These are phyloP conservation scores for Coniochaeta hoffmannii DNA, from an alignment of 2,329 filamentous ascomycete species.

Conservation along the genomic window DNA sequence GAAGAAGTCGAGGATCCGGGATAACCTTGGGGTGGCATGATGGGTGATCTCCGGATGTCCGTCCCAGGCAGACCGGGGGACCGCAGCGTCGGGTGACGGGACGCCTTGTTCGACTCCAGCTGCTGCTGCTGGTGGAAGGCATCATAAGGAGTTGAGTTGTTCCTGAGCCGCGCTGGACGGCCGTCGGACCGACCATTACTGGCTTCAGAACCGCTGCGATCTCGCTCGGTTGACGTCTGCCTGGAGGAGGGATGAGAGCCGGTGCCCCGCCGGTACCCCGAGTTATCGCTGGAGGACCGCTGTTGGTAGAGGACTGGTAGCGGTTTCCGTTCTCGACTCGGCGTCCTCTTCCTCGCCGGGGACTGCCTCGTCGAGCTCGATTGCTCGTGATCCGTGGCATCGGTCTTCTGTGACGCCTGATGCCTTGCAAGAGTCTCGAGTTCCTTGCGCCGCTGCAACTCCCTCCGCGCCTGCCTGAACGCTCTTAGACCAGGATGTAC, in stretches of 20 bases:
- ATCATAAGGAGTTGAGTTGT: slow-evolving; percentile 28
- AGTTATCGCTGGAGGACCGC: slow-evolving; percentile 36
- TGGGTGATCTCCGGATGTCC: slow-evolving; percentile 38
- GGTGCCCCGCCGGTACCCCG: slow-evolving; percentile 18
- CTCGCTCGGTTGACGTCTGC: slow-evolving; percentile 32
- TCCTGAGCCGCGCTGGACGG: slow-evolving; percentile 31
- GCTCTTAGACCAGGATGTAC: slow-evolving; percentile 45
- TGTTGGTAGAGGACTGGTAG: slow-evolving; percentile 37
- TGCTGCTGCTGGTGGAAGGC: slow-evolving; percentile 19
- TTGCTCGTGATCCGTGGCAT: neutral
- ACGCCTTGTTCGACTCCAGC: slow-evolving; percentile 17
- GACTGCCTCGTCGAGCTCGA: neutral
- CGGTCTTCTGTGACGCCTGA: slow-evolving; percentile 15
- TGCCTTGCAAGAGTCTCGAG: slow-evolving; percentile 38
- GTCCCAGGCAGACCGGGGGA: slow-evolving; percentile 41
- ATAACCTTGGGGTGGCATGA: slow-evolving; percentile 37
- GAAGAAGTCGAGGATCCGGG: slow-evolving; percentile 18
- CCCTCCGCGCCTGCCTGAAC: slow-evolving; percentile 50
- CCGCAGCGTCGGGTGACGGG: slow-evolving; percentile 27
- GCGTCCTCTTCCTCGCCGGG: slow-evolving; percentile 22
- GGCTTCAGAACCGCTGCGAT: slow-evolving; percentile 48
- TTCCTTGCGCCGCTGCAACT: slow-evolving; percentile 50
- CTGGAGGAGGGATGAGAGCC: slow-evolving; percentile 19
- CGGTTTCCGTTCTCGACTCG: slow-evolving; percentile 36
- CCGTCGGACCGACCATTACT: slow-evolving; percentile 35